Percentiles rank a stretch among this genome's conserved stretches.
Conservation (phyloP, 768 basidiomycete species). For the Russula vinacea region DNA sequence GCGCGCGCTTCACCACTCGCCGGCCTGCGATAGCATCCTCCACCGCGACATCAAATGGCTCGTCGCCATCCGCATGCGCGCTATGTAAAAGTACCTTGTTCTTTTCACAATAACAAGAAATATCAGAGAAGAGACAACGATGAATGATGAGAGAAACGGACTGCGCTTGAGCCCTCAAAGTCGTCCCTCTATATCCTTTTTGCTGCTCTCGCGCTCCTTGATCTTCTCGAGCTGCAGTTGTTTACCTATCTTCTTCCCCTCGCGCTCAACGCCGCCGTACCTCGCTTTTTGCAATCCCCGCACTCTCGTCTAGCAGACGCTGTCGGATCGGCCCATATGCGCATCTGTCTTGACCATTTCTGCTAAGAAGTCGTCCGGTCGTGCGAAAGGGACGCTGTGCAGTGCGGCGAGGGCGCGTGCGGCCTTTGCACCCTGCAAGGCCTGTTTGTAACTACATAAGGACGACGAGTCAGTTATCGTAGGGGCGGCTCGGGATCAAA, state of each 20-base stretch:
- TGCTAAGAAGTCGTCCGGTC: constrained; percentile 92
- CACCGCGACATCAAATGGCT: constrained; percentile 33
- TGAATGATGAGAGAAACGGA: constrained; percentile 40
- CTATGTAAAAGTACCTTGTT: constrained; percentile 77
- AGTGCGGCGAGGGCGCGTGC: constrained; percentile 78
- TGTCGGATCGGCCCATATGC: constrained; percentile 98
- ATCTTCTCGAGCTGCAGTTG: constrained; percentile 94
- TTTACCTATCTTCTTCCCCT: constrained; percentile 98
- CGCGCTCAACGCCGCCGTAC: constrained; percentile 85
- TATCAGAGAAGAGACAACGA: not conserved
- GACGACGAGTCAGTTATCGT: not conserved
- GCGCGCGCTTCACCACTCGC: too few relatives aligned
- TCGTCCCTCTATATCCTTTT: constrained; percentile 86
- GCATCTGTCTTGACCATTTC: constrained; percentile 98
- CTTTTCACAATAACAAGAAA: constrained; percentile 42
- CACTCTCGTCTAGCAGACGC: constrained; percentile 81
- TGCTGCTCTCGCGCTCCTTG: constrained; percentile 81
- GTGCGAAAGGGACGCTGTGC: constrained; percentile 79
- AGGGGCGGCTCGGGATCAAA: not conserved
- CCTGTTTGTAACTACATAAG: constrained; percentile 84
- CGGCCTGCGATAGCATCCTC: too few relatives aligned
- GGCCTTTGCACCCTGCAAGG: constrained; percentile 74
- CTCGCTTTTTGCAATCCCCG: constrained; percentile 86
- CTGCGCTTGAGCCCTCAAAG: constrained; percentile 88
- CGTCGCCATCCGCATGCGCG: constrained; percentile 53